A percentile compares a stretch with the other conserved stretches of the same genome.
These are phyloP conservation scores for Didymella keratinophila DNA, from an alignment of 2,329 filamentous ascomycete species.

Conservation along the genomic window DNA sequence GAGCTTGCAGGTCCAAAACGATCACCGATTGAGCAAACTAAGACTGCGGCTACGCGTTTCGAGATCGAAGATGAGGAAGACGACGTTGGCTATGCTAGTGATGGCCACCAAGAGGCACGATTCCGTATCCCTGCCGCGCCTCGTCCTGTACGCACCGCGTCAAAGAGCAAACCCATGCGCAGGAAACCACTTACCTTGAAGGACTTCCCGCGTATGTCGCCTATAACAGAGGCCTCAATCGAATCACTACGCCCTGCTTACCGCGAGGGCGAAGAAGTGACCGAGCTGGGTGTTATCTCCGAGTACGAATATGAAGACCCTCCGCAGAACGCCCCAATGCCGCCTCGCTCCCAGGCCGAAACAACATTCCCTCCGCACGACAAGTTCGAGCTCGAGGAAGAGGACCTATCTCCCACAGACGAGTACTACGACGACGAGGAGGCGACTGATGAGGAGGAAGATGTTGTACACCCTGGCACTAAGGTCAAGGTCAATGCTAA, in stretches of 20 bases:
- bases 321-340: conserved; percentile 1
- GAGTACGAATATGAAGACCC: conserved; percentile 24
- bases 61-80: conserved; percentile 5
- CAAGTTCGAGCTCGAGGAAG: conserved; percentile 21
- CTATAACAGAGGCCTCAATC: conserved; percentile 36
- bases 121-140: conserved; percentile 5
- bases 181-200: conserved; percentile 24
- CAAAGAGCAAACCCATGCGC: conserved; percentile 17
- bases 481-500: conserved; percentile 8
- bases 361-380: not conserved
- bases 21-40: conserved; percentile 4
- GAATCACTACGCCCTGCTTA: conserved; percentile 26
- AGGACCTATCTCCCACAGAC: conserved; percentile 26
- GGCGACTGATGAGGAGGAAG: not conserved
- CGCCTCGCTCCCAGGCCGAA: conserved; percentile 9
- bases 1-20: conserved; percentile 16
- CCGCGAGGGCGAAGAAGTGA: conserved; percentile 20
- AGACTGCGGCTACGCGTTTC: not conserved
- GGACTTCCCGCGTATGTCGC: conserved; percentile 31
- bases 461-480: conserved; percentile 9
- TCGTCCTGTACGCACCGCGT: conserved; percentile 5
- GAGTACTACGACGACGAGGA: conserved; percentile 8
- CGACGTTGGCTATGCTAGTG: conserved; percentile 21
- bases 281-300: conserved; percentile 29
- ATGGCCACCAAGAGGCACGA: conserved; percentile 9